Evolutionary conservation across 208 protist genomes (phyloP).

Genomic region (Acanthamoeba healyi): DNA sequence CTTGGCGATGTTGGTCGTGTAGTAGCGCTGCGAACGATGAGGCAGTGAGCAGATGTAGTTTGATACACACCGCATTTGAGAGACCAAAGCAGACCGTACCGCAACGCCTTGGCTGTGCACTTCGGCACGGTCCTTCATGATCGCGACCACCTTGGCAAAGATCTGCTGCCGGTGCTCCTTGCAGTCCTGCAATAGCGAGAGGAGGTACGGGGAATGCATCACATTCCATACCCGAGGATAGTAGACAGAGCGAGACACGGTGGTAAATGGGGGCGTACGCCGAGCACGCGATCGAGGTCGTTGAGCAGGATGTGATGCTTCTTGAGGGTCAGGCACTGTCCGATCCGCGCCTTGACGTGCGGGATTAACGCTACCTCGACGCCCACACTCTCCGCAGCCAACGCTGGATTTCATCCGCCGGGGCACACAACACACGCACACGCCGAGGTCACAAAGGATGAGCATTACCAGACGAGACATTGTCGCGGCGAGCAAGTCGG

Average conservation of each 20-base stretch:
- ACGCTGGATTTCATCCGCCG: background rate
- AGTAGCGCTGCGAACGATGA: background rate
- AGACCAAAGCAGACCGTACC: background rate
- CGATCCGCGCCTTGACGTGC: constrained; percentile 47
- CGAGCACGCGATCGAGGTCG: constrained; percentile 73
- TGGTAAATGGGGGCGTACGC: background rate
- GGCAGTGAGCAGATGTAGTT: no score
- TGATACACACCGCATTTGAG: no score
- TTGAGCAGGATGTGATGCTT: constrained; percentile 77
- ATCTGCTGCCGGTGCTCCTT: constrained; percentile 79
- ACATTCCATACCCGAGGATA: background rate
- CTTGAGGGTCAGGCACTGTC: constrained; percentile 28
- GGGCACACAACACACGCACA: no score
- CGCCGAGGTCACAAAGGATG: no score
- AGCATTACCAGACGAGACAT: no score
- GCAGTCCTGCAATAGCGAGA: constrained; percentile 72
- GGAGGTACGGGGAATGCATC: background rate
- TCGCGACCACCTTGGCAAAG: constrained; percentile 81
- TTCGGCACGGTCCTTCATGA: constrained; percentile 81
- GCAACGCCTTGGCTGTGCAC: background rate
- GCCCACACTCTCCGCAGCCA: constrained; percentile 29
- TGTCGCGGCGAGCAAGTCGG: no score
- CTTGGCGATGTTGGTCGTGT: background rate
- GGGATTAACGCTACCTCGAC: constrained; percentile 54
- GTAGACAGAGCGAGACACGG: no score